A percentile compares a stretch with the other conserved stretches of the same genome.
These are phyloP conservation scores for Leishmania turanica DNA, from an alignment of 208 protist genomes.

Conservation along the genomic window DNA sequence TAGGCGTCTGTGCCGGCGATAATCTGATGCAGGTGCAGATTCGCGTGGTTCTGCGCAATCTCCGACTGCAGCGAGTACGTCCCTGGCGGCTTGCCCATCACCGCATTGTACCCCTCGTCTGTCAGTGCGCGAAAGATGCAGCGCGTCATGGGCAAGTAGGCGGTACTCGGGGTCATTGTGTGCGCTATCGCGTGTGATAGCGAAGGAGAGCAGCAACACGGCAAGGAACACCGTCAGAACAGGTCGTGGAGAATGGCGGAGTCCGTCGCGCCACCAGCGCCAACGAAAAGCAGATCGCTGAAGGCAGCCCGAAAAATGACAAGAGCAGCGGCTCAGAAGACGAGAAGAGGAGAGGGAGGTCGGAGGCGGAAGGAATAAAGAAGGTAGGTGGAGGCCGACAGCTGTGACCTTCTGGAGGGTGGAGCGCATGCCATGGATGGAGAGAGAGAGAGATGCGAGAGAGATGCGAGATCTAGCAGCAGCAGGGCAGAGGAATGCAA, in stretches of 20 bases:
- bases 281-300: background rate
- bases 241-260: background rate
- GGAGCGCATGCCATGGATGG: background rate
- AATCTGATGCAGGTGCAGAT: conserved; percentile 41
- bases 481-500: background rate
- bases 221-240: background rate
- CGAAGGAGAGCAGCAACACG: background rate
- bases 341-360: background rate
- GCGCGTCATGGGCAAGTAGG: conserved; percentile 35
- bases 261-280: background rate
- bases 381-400: background rate
- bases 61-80: conserved; percentile 48
- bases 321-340: background rate
- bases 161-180: background rate
- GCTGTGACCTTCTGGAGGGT: background rate
- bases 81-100: conserved; percentile 43
- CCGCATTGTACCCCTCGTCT: conserved; percentile 44
- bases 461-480: background rate
- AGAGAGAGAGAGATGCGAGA: background rate
- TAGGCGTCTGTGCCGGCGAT: conserved; percentile 35
- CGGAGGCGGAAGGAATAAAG: background rate
- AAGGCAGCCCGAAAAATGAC: background rate
- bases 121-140: conserved; percentile 60
- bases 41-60: conserved; percentile 23
- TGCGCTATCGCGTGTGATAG: background rate